Percentiles rank a stretch among this genome's conserved stretches.
These are phyloP conservation scores for Xerocomellus intermedius DNA, from an alignment of 768 basidiomycete genomes.

Conservation along the genomic window DNA sequence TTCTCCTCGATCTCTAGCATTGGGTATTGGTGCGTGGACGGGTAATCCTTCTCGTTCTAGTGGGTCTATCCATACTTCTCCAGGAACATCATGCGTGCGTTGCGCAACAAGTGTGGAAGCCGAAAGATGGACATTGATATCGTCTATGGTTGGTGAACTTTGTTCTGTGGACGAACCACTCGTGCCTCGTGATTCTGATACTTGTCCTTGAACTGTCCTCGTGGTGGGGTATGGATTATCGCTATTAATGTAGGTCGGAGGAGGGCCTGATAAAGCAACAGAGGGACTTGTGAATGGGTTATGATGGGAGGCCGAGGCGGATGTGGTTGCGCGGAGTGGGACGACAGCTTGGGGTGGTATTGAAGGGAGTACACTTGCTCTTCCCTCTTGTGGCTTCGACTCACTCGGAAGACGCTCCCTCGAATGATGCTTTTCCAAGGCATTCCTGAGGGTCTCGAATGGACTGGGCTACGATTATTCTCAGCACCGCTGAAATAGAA, in stretches of 20 bases:
- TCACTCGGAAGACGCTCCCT: conserved; percentile 4
- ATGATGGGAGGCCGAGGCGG: background rate
- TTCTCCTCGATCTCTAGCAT: background rate
- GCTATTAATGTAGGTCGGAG: background rate
- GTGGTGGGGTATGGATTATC: conserved; percentile 20
- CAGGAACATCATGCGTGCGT: conserved; percentile 43
- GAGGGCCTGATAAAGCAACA: background rate
- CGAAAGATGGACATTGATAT: conserved; percentile 1
- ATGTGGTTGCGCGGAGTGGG: conserved; percentile 7
- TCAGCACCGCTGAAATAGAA: background rate
- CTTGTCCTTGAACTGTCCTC: background rate
- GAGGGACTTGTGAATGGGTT: conserved; percentile 2
- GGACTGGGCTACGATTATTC: conserved; percentile 39
- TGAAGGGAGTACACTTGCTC: conserved; percentile 6
- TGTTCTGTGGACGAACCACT: background rate
- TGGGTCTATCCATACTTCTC: conserved; percentile 57
- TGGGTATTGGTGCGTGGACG: conserved; percentile 31
- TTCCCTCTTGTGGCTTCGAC: background rate
- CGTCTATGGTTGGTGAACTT: conserved; percentile 9
- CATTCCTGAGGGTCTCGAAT: conserved; percentile 48
- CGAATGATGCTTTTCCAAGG: conserved; percentile 51
- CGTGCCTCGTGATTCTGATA: conserved; percentile 5
- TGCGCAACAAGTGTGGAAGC: conserved; percentile 18
- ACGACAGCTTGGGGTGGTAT: conserved; percentile 5
- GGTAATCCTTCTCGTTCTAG: conserved; percentile 66